Evolutionary conservation across 257 asterid species (phyloP).

Genomic region (Solanum lycopersicoides): DNA sequence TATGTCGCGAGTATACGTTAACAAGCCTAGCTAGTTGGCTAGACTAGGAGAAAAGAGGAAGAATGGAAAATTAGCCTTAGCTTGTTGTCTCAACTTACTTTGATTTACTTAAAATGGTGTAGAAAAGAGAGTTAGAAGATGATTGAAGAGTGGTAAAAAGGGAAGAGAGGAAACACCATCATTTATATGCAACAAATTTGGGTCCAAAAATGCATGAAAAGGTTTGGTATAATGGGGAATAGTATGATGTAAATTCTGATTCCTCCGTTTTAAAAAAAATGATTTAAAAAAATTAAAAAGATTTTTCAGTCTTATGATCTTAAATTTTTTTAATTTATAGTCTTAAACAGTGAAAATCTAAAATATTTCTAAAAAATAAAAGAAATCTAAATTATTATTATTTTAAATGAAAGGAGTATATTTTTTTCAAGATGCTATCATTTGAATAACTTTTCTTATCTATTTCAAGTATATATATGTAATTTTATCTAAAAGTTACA

Average conservation of each 20-base stretch:
- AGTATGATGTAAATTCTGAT: not conserved
- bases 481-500: too few relatives aligned
- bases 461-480: too few relatives aligned
- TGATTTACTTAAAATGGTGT: not conserved
- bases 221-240: conserved; percentile 29
- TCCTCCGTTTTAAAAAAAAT: too few relatives aligned
- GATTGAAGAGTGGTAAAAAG: conserved; percentile 10
- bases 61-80: not conserved
- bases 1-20: not conserved
- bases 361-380: too few relatives aligned
- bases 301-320: too few relatives aligned
- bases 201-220: conserved; percentile 40
- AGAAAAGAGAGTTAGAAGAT: not conserved
- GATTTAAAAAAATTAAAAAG: too few relatives aligned
- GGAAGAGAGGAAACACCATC: conserved; percentile 22
- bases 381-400: too few relatives aligned
- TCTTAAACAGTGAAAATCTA: too few relatives aligned
- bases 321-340: too few relatives aligned
- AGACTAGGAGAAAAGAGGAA: not conserved
- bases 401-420: too few relatives aligned
- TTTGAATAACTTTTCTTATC: too few relatives aligned
- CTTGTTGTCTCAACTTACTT: not conserved
- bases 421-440: too few relatives aligned
- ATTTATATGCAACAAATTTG: conserved; percentile 27
- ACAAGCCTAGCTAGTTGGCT: not conserved